Base-by-base conservation (phyloP, 768 basidiomycete species). In the Coprinellus aureogranulatus region DNA sequence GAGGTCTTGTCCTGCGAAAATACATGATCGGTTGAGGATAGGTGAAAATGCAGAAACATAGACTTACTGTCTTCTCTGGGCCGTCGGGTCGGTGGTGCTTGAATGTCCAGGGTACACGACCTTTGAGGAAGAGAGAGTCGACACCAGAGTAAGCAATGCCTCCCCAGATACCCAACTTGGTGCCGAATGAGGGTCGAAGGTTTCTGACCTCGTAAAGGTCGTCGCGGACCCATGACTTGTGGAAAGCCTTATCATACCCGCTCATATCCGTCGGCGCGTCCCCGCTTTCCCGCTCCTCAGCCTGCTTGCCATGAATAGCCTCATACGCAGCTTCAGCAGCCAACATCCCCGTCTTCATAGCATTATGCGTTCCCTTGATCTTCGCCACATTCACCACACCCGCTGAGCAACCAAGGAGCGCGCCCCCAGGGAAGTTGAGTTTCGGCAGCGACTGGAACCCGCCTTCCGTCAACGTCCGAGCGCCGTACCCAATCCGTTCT, bases 281-380 rank as follows among this genome's bases (percentile, higher is more conserved):
- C 25, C 59, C 64, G 25, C 56, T 58, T 39, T 62, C 57, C 16
- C 45, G 55, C 9, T 54, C 58, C 23, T 61, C 64, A 27, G n/a
- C n/a, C n/a, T n/a, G n/a, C n/a, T 67, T 59, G 3, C 65, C 31
- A 41, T 75, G 71, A 50, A 96, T 72, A 4, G 81, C 81, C 5
- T 85, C 79, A 62, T 79, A 94, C 0, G 92, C 92, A 0, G 90
- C 81, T 69, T 99, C 95, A 1, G 93, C 96, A 28, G 94, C 96
- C 20, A 98, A 79, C 89, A 98, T 98, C 27, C 97, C 97, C 37
- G 89, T 92, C 80, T 98, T 95, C 97, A 99, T 98, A 2, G 96
- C 94, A 59, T 95, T 98, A 69, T 98, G 97, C 0, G 95, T 96
- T 14, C 96, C 96, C 69, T 98, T 98, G 74, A 99, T 98, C 75